Evolutionary conservation across 2,329 filamentous ascomycete species (phyloP), one percentile per base, ranked within the genome.

Genomic region (Dactylonectria macrodidyma): DNA sequence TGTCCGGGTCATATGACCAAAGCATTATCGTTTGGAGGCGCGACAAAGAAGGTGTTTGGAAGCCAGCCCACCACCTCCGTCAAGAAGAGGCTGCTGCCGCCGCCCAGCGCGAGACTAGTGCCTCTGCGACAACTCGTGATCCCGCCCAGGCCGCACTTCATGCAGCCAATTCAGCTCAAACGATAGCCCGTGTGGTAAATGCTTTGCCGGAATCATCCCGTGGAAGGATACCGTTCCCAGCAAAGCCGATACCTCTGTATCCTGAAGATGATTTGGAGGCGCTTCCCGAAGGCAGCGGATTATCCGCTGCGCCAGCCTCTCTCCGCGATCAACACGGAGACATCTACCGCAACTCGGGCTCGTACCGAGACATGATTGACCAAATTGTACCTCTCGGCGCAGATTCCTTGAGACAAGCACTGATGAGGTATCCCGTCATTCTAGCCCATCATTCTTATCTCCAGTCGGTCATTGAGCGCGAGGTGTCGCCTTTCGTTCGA

Each of bases 1-100:
- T 99, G 3, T 98, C 95, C 7, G 96, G 96, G 2, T 97, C 95
- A 1, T 99, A 99, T 74, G 96, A 99, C 74, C 94, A 97, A 82
- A 95, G 91, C 11, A 94, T 99, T 73, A 95, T 98, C 72, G 93
- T 99, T 64, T 99, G 96, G 96, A 92, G 93, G 73, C 91, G 94
- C 68, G 93, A 97, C 71, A 89, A 90, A 71, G 91, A 96, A 72
- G 95, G 95, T 2, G 89, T 93, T 30, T 98, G 96, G 95, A 91
- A 91, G 72, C 90, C 91, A 61, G 90, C 90, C 38, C 93, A 95
- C 71, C 89, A 89, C 51, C 85, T 97, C 10, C 88, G 90, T 46
- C 94, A 97, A 78, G 92, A 93, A 77, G 91, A 93, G 66, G 92
- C 90, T 2, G 87, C 89, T 0, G 80, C 83, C 1, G 84, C 87